These are phyloP conservation scores for Neckera pumila DNA, from an alignment of 225 moss, liverwort and hornwort species.

Conservation along the genomic window DNA sequence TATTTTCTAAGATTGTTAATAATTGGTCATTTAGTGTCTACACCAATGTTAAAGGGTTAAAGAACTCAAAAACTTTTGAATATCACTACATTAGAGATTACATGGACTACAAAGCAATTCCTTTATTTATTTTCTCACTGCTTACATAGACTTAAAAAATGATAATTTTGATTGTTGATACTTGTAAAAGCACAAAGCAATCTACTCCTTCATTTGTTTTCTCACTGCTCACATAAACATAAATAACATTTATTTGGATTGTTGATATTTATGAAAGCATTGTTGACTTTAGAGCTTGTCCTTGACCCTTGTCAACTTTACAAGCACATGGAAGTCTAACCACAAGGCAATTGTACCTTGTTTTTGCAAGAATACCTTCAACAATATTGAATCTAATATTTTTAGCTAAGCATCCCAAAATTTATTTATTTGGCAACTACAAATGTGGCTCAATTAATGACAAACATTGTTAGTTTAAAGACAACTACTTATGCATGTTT, in stretches of 20 bases:
- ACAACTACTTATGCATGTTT: neutral
- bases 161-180: neutral
- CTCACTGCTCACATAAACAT: no score
- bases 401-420: no score
- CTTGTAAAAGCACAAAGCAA: no score
- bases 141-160: neutral
- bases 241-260: no score
- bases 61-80: neutral
- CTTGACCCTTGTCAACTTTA: neutral
- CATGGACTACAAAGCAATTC: neutral
- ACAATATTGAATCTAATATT: neutral
- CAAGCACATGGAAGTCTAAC: neutral
- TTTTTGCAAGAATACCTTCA: neutral
- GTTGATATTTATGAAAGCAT: no score
- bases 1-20: no score
- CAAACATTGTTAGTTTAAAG: no score
- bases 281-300: no score
- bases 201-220: no score
- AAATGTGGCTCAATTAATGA: neutral
- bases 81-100: neutral
- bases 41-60: neutral
- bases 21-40: no score
- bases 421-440: neutral
- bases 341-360: accelerated
- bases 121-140: neutral